These are phyloP conservation scores for Pleurozium schreberi DNA, from an alignment of 225 moss, liverwort and hornwort genomes.

Conservation along the genomic window DNA sequence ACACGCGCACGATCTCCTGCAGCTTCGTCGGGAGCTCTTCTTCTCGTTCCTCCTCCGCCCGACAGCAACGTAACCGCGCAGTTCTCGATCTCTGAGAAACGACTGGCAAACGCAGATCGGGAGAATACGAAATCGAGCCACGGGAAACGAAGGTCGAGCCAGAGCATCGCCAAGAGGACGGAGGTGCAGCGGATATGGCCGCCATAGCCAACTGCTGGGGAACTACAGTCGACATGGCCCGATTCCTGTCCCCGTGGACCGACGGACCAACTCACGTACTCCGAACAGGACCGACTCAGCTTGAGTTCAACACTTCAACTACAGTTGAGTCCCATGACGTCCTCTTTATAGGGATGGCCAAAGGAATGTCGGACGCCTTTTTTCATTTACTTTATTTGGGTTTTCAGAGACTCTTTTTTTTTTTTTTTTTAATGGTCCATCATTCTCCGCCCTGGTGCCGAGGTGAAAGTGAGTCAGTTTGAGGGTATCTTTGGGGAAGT, in stretches of 20 bases:
- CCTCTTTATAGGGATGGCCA: not conserved
- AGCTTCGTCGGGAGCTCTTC: conserved; percentile 53
- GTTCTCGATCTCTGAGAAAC: not conserved
- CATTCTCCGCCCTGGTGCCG: not conserved
- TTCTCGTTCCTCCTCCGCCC: not conserved
- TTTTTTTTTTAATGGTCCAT: not conserved
- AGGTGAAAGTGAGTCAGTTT: not conserved
- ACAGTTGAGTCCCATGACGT: not conserved
- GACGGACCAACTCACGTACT: not conserved
- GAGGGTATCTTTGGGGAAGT: not conserved
- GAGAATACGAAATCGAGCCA: not conserved
- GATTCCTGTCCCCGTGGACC: not conserved
- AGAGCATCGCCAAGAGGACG: not conserved
- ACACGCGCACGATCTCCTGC: conserved; percentile 73
- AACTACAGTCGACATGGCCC: not conserved
- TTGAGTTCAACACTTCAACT: no score
- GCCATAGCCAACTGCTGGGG: conserved; percentile 2
- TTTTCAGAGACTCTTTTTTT: not conserved
- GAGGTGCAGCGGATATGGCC: not conserved
- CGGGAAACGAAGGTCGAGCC: not conserved
- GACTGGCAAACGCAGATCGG: not conserved
- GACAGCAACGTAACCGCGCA: not conserved
- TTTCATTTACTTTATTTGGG: not conserved
- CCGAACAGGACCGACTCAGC: not conserved
- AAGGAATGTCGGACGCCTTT: not conserved